These are phyloP conservation scores for Ceratobasidium theobromae DNA, from an alignment of 1,284 basidiomycete species.

Conservation along the genomic window DNA sequence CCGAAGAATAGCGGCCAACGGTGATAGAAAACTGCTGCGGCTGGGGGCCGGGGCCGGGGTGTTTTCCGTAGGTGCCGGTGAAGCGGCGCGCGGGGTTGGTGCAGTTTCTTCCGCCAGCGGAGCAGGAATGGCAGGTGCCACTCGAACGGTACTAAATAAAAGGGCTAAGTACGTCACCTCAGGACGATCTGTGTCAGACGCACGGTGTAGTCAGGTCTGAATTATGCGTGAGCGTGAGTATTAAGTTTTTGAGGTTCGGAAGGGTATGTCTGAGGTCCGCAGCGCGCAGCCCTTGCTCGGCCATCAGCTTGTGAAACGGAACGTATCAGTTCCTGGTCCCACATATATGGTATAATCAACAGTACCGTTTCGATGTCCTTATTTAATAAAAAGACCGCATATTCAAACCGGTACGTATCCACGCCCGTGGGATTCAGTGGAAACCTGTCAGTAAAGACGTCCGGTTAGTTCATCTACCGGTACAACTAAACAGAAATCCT, in stretches of 20 bases:
- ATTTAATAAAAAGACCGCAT: conserved; percentile 95
- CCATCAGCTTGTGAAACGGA: conserved; percentile 69
- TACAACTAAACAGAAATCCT: conserved; percentile 42
- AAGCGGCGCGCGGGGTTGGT: conserved; percentile 13
- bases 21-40: conserved; percentile 35
- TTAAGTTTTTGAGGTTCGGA: conserved; percentile 91
- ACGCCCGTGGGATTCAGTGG: conserved; percentile 93
- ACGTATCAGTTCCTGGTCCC: conserved; percentile 34
- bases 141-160: not conserved
- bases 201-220: conserved; percentile 35
- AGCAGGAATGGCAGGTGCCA: not conserved
- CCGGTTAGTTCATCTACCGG: conserved; percentile 30
- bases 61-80: not conserved
- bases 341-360: conserved; percentile 28
- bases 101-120: conserved; percentile 1
- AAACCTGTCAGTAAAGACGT: conserved; percentile 59
- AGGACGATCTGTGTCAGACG: not conserved
- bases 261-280: conserved; percentile 94
- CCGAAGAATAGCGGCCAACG: conserved; percentile 33
- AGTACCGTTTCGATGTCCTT: conserved; percentile 93
- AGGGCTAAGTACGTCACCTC: not conserved
- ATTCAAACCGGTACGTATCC: conserved; percentile 96
- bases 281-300: conserved; percentile 80
- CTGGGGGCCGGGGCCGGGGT: conserved; percentile 11
- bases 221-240: conserved; percentile 77